Base-by-base conservation (phyloP, 805 yeast species). In the Candida silvicultrix region DNA sequence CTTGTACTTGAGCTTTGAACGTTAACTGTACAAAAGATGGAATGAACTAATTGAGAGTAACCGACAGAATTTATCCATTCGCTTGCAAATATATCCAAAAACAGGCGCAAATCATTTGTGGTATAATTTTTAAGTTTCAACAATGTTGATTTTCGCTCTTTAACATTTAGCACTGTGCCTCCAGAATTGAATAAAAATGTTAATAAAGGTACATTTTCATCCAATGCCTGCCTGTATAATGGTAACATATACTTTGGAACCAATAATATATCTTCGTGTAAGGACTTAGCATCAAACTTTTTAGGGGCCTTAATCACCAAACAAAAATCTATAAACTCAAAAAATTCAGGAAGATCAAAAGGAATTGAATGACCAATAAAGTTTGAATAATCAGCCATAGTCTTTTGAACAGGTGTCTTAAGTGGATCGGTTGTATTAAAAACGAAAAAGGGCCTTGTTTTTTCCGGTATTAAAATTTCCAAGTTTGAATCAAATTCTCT, bases 11-110 rank as follows among this genome's bases (percentile, higher is more conserved):
- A 28, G 18, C 40, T 20, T 0, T 41, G 34, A 1, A 51, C 41
- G 42, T 64, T 63, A 4, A 70, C 57, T 3, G 74, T 68, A 49
- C 81, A 77, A 49, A 73, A 72, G 2, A 61, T 59, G 0, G 78
- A 73, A 40, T 67, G 67, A 2, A 73, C 49, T 31, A 76, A 58
- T 25, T 62, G 60, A 15, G 58, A 56, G 42, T 66, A 59, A 14
- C 63, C 58, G 12, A 66, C 48, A 9, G 58, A 59, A 20, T 57
- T 54, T 3, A 66, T 52, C 80, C 78, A 75, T 12, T 57, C 59
- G 22, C 55, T 52, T 0, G 77, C 73, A 53, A 75, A 63, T 1
- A 52, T 47, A 48, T 74, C 78, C 53, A 75, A 73, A 43, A 71
- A 66, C 11, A 45, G 40, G 21, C 53, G 53, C 31, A 49, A 45